These are phyloP conservation scores for Acidomyces sp. DNA, from an alignment of 495 filamentous ascomycete genomes.

Conservation along the genomic window DNA sequence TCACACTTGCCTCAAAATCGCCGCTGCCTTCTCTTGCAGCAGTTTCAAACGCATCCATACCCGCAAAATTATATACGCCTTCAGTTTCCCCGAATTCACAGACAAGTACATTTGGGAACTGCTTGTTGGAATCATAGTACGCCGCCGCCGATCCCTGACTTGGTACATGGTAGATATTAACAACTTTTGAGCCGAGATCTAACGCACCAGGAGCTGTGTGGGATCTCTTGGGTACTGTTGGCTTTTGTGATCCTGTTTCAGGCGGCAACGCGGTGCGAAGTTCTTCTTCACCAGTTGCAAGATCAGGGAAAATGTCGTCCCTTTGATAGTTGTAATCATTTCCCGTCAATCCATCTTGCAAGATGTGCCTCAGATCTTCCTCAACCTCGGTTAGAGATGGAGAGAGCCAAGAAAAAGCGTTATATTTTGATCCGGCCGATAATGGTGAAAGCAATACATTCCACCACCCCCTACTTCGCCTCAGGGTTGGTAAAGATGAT, in stretches of 20 bases:
- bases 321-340: neutral
- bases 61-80: no score
- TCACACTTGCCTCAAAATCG: no score
- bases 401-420: slow-evolving; percentile 7
- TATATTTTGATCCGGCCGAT: slow-evolving; percentile 2
- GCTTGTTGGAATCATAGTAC: slow-evolving; percentile 11
- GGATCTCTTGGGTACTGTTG: slow-evolving; percentile 4
- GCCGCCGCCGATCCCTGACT: slow-evolving; percentile 12
- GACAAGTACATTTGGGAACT: no score
- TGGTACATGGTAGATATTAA: slow-evolving; percentile 18
- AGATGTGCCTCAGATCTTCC: slow-evolving; percentile 3
- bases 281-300: slow-evolving; percentile 3
- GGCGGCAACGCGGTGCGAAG: slow-evolving; percentile 19
- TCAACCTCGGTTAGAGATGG: slow-evolving; percentile 2
- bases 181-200: neutral
- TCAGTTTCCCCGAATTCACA: no score
- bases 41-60: no score
- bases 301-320: slow-evolving; percentile 5
- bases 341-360: slow-evolving; percentile 5
- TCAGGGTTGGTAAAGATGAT: slow-evolving; percentile 41
- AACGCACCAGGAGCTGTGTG: slow-evolving; percentile 18
- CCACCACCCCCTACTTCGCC: slow-evolving; percentile 75
- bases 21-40: no score
- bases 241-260: slow-evolving; percentile 1
- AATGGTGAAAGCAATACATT: slow-evolving; percentile 72